phyloP scores from a whole-genome alignment of 2,329 filamentous ascomycete genomes.

The Cadophora gregata region DNA sequence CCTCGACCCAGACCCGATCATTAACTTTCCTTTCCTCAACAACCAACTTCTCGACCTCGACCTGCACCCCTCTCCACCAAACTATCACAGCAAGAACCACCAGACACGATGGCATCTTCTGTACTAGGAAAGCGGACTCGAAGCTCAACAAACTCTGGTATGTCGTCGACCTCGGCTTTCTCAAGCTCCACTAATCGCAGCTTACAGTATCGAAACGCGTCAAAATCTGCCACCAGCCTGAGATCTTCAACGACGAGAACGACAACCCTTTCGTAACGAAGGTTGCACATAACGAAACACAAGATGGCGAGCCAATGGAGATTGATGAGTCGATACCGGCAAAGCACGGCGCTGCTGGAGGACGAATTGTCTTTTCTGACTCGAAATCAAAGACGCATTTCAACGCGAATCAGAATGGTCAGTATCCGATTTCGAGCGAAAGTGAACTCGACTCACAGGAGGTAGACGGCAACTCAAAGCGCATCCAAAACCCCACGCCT shows the following conservation, averaged over 20 bases:
- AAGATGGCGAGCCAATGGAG: constrained; percentile 50
- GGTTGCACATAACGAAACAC: constrained; percentile 41
- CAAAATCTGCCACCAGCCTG: constrained; percentile 51
- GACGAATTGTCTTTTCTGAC: constrained; percentile 51
- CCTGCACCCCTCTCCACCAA: constrained; percentile 20
- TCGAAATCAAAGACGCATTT: constrained; percentile 49
- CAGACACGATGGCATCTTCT: constrained; percentile 44
- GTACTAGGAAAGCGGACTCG: constrained; percentile 56
- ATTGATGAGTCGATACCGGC: constrained; percentile 52
- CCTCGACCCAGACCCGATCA: constrained; percentile 9
- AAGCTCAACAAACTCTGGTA: constrained; percentile 47
- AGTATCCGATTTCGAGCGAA: neutral
- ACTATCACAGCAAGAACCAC: constrained; percentile 27
- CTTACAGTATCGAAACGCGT: constrained; percentile 45
- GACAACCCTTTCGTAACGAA: constrained; percentile 60
- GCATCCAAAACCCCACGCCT: constrained; percentile 65
- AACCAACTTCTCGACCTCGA: constrained; percentile 23
- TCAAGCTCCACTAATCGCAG: constrained; percentile 21
- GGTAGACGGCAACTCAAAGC: constrained; percentile 52
- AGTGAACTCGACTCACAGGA: constrained; percentile 31
- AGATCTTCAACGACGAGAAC: constrained; percentile 69
- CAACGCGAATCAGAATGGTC: constrained; percentile 10
- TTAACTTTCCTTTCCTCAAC: constrained; percentile 7
- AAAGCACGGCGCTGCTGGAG: constrained; percentile 53
- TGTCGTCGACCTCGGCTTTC: constrained; percentile 27